Percentiles rank a stretch among this genome's conserved stretches.
phyloP scores from a whole-genome alignment of 139 green algal species.

The Auxenochlorella pyrenoidosa region DNA sequence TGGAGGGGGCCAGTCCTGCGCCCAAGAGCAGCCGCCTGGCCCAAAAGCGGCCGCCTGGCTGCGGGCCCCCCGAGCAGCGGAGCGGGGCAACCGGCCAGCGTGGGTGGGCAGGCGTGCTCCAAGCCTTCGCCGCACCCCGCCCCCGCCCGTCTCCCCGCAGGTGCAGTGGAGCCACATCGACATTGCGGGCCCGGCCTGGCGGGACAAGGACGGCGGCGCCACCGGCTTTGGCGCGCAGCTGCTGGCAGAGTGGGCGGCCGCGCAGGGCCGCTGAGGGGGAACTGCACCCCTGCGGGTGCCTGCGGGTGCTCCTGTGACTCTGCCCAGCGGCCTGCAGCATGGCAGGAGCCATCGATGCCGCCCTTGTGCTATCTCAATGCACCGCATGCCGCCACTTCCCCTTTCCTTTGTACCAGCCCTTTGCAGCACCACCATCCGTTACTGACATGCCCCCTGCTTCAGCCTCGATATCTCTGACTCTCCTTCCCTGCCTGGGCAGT shows the following conservation, averaged over 20 bases:
- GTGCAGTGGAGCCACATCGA: slow-evolving; percentile 95
- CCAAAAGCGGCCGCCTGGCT: not conserved
- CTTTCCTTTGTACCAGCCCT: no score
- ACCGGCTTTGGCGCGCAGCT: slow-evolving; percentile 92
- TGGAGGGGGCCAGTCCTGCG: no score
- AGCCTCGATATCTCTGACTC: not conserved
- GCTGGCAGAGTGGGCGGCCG: slow-evolving; percentile 82
- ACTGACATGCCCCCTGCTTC: no score
- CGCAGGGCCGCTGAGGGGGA: not conserved
- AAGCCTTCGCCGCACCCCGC: not conserved
- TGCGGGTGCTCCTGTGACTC: not conserved
- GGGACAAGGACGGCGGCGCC: slow-evolving; percentile 80
- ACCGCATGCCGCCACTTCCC: no score
- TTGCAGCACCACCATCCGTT: not conserved
- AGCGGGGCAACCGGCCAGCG: no score
- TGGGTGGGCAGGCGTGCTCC: no score
- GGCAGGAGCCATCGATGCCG: no score
- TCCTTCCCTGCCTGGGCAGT: not conserved
- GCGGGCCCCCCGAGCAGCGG: no score
- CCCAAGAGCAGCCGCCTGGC: no score
- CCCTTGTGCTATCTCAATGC: no score
- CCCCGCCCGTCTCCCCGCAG: not conserved
- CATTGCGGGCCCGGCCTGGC: slow-evolving; percentile 91
- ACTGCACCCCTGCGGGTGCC: not conserved
- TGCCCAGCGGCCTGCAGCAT: no score